Evolutionary conservation across 371 early-diverging fungal genomes (phyloP), one percentile per base, ranked within the genome.

Genomic region (Mortierella sp.): DNA sequence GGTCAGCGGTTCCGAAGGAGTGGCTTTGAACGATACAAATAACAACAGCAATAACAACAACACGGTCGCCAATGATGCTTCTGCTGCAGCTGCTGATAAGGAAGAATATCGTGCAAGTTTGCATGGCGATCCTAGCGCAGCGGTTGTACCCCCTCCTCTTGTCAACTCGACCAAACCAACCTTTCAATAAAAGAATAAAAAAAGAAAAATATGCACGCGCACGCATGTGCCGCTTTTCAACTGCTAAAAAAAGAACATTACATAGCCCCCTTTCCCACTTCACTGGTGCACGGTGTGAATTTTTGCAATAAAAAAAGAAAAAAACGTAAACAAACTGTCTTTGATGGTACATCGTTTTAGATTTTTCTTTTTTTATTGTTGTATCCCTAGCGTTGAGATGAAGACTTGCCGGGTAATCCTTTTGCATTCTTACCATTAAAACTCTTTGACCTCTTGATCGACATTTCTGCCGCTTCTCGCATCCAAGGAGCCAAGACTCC

Each of bases 401-500:
- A 45, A 12, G 18, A 4, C 12, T 12, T 45, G 45, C 35, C 35
- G 35, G 35, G 35, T 5, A 35, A 35, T 35, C 35, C 6, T 26
- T 57, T 57, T 11, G 20, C 61, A 61, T 2, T 14, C 61, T 18
- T 18, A 35, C n/a, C 5, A 35, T 61, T 61, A 16, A 22, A 9
- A 5, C 28, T 63, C 20, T 49, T 39, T 40, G 4, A 28, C 3
- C 20, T n/a, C 26, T 55, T 20, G 20, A 11, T 4, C 47, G 43
- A 59, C 47, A 18, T 14, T 30, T 64, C 52, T 3, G 63, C 51
- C 8, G 14, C 0, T 3, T 68, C 54, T 39, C 59, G 64, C 52
- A 74, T 74, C 64, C 74, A 68, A 6, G 69, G 74, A 11, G 64
- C 74, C 22, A 74, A 47, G 35, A 32, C n/a, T 0, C 81, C 81